Evolutionary conservation across 164 flowering plant species (phyloP).

Genomic region (grape (Vitis vinifera)): ASM3070453v1 NC_081806.1:5516001-5516500

Average conservation of each 20-base stretch:
- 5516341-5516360: slow-evolving; percentile 62
- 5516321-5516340: slow-evolving; percentile 54
- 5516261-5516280: neutral
- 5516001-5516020: too few species aligned
- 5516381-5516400: slow-evolving; percentile 79
- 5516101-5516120: too few species aligned
- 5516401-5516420: slow-evolving; percentile 55
- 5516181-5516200: neutral
- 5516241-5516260: neutral
- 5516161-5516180: neutral
- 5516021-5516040: too few species aligned
- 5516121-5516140: too few species aligned
- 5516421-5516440: slow-evolving; percentile 41
- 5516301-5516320: neutral
- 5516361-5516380: slow-evolving; percentile 64
- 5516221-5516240: slow-evolving; percentile 2
- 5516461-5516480: slow-evolving; percentile 71
- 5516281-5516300: neutral
- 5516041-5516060: too few species aligned
- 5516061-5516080: too few species aligned
- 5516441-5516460: slow-evolving; percentile 56
- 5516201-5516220: neutral
- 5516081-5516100: too few species aligned
- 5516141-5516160: too few species aligned
- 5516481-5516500: slow-evolving; percentile 61